Percentiles rank a stretch among this genome's conserved stretches.
Conservation (phyloP, 2,329 filamentous ascomycete species). For the Colletotrichum scovillei region DNA sequence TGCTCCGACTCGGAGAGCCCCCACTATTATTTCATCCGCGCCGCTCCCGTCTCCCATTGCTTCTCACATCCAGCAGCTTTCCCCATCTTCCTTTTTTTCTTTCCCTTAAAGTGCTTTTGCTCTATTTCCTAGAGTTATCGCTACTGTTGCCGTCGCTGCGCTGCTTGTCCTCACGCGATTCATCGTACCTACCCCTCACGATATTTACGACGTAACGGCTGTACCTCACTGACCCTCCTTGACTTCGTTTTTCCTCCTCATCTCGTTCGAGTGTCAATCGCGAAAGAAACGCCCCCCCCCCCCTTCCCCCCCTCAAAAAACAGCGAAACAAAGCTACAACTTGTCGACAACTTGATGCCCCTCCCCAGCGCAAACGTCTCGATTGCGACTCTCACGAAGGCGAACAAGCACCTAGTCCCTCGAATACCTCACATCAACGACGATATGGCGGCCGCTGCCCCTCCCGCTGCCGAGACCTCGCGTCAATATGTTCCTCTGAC, state of each 20-base stretch:
- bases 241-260: not conserved
- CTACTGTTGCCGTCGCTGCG: conserved; percentile 1
- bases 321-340: not conserved
- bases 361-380: conserved; percentile 16
- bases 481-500: conserved; percentile 85
- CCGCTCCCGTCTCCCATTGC: conserved; percentile 7
- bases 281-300: no score
- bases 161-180: conserved; percentile 15
- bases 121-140: not conserved
- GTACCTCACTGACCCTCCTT: conserved; percentile 31
- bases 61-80: conserved; percentile 18
- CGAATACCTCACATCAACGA: not conserved
- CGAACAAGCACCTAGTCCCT: not conserved
- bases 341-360: conserved; percentile 24
- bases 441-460: conserved; percentile 19
- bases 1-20: conserved; percentile 20
- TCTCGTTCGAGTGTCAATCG: not conserved
- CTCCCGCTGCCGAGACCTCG: conserved; percentile 19
- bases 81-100: not conserved
- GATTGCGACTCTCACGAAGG: conserved; percentile 2
- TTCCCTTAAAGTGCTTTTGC: not conserved
- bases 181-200: conserved; percentile 23
- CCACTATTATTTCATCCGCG: conserved; percentile 20
- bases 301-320: no score
- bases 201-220: conserved; percentile 36